phyloP scores from a whole-genome alignment of 176 grass and related monocot species.

The Paspalum notatum region DNA sequence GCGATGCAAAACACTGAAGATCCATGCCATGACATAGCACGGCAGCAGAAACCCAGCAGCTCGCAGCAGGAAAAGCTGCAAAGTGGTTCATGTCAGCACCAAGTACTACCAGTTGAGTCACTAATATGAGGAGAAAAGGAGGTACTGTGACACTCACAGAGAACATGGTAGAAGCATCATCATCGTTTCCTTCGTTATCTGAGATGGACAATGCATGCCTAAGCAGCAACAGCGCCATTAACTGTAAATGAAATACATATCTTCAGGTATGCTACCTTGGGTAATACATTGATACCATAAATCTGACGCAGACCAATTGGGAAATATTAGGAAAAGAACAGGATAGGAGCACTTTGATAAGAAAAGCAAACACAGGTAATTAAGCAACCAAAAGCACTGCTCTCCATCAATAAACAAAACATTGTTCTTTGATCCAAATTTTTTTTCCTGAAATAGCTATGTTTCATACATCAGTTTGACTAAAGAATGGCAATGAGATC shows the following conservation, averaged over 20 bases:
- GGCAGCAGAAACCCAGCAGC: slow-evolving; percentile 92
- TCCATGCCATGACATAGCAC: slow-evolving; percentile 94
- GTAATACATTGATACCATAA: background rate
- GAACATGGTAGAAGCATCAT: slow-evolving; percentile 86
- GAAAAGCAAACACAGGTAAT: background rate
- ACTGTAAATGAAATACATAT: slow-evolving; percentile 45
- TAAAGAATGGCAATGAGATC: slow-evolving; percentile 4
- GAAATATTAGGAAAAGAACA: background rate
- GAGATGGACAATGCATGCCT: slow-evolving; percentile 83
- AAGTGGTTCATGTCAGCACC: slow-evolving; percentile 15
- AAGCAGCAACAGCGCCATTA: slow-evolving; percentile 83
- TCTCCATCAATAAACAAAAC: slow-evolving; percentile 15
- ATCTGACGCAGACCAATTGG: background rate
- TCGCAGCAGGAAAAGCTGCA: slow-evolving; percentile 83
- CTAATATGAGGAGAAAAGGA: background rate
- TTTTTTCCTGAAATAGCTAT: slow-evolving; percentile 3
- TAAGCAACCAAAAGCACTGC: slow-evolving; percentile 25
- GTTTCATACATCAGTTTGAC: background rate
- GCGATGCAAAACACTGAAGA: slow-evolving; percentile 80
- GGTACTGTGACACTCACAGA: slow-evolving; percentile 53
- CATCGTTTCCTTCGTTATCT: slow-evolving; percentile 74
- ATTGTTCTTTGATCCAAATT: background rate
- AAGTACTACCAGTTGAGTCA: slow-evolving; percentile 1
- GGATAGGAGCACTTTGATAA: background rate
- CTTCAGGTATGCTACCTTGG: slow-evolving; percentile 23